Conservation (phyloP, 805 yeast species). For the Saccharomycopsis capsularis region DNA sequence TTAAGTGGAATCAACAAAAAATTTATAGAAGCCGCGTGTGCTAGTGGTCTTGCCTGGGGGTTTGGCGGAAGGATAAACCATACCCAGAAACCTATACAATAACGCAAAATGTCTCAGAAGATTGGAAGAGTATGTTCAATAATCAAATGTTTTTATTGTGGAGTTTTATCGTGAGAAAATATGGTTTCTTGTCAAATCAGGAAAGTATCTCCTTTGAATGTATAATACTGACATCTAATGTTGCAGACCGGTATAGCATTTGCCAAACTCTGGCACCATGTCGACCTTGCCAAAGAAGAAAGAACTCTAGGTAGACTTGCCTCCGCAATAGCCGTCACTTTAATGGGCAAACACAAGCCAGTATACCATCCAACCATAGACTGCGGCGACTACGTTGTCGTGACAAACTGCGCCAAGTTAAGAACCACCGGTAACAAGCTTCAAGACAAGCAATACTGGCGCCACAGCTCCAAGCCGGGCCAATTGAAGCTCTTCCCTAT, state of each 20-base stretch:
- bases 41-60: no score
- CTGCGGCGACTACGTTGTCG: constrained; percentile 95
- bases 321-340: constrained; percentile 73
- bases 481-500: constrained; percentile 75
- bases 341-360: constrained; percentile 98
- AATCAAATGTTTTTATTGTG: no score
- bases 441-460: constrained; percentile 75
- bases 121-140: constrained; percentile 37
- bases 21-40: no score
- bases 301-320: constrained; percentile 93
- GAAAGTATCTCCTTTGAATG: no score
- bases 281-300: constrained; percentile 76
- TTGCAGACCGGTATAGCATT: constrained; percentile 59
- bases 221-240: no score
- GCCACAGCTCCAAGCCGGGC: constrained; percentile 88
- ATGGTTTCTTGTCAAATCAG: no score
- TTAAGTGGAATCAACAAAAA: no score
- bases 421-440: constrained; percentile 83
- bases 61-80: no score
- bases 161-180: no score
- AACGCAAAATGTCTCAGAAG: constrained; percentile 37
- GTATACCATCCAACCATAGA: constrained; percentile 70
- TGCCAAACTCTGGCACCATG: constrained; percentile 92
- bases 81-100: no score
- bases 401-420: constrained; percentile 79